Percentiles rank a stretch among this genome's conserved stretches.
phyloP scores from a whole-genome alignment of 2,329 filamentous ascomycete genomes.

The Basipetospora chlamydospora region DNA sequence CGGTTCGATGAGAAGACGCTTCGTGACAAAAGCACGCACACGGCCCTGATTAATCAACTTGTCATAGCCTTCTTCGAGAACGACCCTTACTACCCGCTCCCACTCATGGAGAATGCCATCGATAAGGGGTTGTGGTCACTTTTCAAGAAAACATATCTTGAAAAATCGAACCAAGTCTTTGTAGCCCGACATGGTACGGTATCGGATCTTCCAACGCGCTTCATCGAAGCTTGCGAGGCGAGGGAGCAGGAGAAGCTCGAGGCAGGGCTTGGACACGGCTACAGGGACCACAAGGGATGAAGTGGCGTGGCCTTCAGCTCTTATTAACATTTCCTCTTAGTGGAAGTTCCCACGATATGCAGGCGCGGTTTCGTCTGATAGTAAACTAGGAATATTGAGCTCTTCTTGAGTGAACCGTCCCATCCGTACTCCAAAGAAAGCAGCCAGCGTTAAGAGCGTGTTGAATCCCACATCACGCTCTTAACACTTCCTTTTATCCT shows the following conservation, averaged over 20 bases:
- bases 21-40: conserved; percentile 9
- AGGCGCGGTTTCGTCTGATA: no score
- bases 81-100: conserved; percentile 12
- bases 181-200: background rate
- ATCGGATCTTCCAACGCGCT: background rate
- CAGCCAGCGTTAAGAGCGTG: no score
- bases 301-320: no score
- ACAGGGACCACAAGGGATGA: background rate
- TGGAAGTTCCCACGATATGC: no score
- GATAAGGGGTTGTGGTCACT: conserved; percentile 9
- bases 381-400: no score
- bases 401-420: no score
- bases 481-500: no score
- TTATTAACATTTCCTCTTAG: no score
- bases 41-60: conserved; percentile 10
- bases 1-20: background rate
- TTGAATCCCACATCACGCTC: no score
- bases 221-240: background rate
- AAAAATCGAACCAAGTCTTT: background rate
- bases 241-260: background rate
- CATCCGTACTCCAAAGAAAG: no score
- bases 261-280: background rate
- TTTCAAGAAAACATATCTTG: conserved; percentile 1
- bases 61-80: conserved; percentile 11
- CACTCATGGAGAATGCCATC: conserved; percentile 1